Percentiles rank a stretch among this genome's conserved stretches.
phyloP scores from a whole-genome alignment of 2,329 filamentous ascomycete genomes.

The Trematosphaeria pertusa region DNA sequence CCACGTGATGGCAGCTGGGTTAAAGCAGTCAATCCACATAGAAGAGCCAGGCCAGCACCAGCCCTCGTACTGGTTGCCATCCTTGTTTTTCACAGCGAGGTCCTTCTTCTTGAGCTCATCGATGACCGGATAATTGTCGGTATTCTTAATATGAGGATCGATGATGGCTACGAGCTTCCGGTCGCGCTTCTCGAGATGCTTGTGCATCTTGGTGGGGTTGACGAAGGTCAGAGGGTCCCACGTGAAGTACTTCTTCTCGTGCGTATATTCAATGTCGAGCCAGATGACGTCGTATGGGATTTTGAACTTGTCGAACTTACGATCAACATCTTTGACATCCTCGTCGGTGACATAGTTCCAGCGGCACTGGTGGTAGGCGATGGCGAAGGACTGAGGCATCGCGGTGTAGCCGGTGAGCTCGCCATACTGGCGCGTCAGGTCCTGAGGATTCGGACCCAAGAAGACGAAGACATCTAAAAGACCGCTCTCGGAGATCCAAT shows the following conservation, averaged over 20 bases:
- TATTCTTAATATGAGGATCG: constrained; percentile 97
- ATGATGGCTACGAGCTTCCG: constrained; percentile 94
- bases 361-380: constrained; percentile 95
- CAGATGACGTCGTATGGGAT: constrained; percentile 99
- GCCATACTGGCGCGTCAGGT: constrained; percentile 81
- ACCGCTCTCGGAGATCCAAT: constrained; percentile 96
- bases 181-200: constrained; percentile 83
- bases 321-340: constrained; percentile 94
- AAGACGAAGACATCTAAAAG: constrained; percentile 93
- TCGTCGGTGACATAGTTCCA: constrained; percentile 99
- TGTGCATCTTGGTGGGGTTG: constrained; percentile 84
- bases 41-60: constrained; percentile 99
- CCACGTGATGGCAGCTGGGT: constrained; percentile 88
- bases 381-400: constrained; percentile 88
- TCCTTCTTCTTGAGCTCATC: constrained; percentile 85
- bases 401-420: constrained; percentile 92
- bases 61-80: constrained; percentile 86
- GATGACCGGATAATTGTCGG: constrained; percentile 75
- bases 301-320: constrained; percentile 92
- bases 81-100: constrained; percentile 87
- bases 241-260: constrained; percentile 97
- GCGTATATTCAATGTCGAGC: constrained; percentile 97
- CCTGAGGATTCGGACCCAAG: constrained; percentile 83
- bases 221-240: constrained; percentile 91
- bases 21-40: constrained; percentile 96